Base-by-base conservation (phyloP, 495 filamentous ascomycete species). In the Aspergillus haitiensis region DNA sequence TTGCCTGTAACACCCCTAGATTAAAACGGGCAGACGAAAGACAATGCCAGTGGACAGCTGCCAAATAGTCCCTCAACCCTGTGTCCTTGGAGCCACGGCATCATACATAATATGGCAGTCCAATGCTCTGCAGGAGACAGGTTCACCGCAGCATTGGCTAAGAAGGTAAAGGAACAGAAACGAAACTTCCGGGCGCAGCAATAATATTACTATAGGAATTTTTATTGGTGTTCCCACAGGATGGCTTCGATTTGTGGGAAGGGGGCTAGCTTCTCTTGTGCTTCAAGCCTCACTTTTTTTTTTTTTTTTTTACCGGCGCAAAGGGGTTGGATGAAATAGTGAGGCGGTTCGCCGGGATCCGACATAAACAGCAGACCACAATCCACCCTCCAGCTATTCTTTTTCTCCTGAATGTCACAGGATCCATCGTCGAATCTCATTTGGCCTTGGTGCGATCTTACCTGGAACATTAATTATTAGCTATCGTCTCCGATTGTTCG, bases 251-350 rank as follows among this genome's bases (percentile, higher is more conserved):
- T 66, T 66, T 61, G 64, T 62, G 54, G 61, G 42, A 42, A 55
- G 42, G 45, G 55, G 58, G 10, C 50, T 56, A 62, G 50, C 52
- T 56, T 52, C 57, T 49, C 35, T 58, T 50, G 52, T 60, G 59
- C 52, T 57, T 59, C 67, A 67, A 67, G 69, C 69, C 69, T 71
- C 69, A 71, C 67, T 69, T 69, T 60, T 60, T 11, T 36, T 47
- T 52, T 60, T 52, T 49, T 27, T 27, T 49, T 49, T 47, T 65
- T 67, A 52, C 50, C 59, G 40, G 47, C 47, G 63, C 54, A 61
- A 73, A 73, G 70, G 72, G 68, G 72, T 77, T 77, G 75, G 73
- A 64, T 62, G 59, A 72, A 72, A 69, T 66, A 78, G 75, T 78
- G 75, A 77, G 75, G 75, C 75, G 73, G 65, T 49, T 69, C 52